Evolutionary conservation across 192 early-diverging fungal genomes (phyloP).

Genomic region (Backusella circina): DNA sequence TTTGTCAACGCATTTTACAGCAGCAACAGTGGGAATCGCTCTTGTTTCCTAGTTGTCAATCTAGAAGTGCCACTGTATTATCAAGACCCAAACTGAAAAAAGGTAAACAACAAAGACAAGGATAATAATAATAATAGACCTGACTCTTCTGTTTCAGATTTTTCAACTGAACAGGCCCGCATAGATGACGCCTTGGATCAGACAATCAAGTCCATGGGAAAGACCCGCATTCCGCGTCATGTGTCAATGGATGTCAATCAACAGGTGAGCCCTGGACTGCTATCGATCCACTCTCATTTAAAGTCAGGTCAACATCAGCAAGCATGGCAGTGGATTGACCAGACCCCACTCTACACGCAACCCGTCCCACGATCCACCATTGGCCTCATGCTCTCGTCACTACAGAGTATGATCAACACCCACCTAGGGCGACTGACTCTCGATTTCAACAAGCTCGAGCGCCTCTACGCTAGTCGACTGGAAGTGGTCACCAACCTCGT

Average conservation of each 20-base stretch:
- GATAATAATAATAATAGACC: neutral
- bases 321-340: constrained; percentile 10
- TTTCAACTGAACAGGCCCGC: neutral
- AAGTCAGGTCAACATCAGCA: neutral
- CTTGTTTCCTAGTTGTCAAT: neutral
- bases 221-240: neutral
- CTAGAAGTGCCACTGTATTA: neutral
- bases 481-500: neutral
- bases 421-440: neutral
- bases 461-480: neutral
- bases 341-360: neutral
- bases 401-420: neutral
- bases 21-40: neutral
- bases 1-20: neutral
- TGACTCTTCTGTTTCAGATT: neutral
- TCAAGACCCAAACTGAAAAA: neutral
- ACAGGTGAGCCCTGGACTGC: neutral
- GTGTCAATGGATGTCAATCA: neutral
- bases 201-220: neutral
- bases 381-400: neutral
- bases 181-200: constrained; percentile 5
- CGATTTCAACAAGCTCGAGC: neutral
- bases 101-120: neutral
- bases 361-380: neutral
- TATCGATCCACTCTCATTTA: constrained; percentile 1